Percentiles rank a stretch among this genome's conserved stretches.
These are phyloP conservation scores for Crepidotus variabilis DNA, from an alignment of 768 basidiomycete genomes.

Conservation along the genomic window DNA sequence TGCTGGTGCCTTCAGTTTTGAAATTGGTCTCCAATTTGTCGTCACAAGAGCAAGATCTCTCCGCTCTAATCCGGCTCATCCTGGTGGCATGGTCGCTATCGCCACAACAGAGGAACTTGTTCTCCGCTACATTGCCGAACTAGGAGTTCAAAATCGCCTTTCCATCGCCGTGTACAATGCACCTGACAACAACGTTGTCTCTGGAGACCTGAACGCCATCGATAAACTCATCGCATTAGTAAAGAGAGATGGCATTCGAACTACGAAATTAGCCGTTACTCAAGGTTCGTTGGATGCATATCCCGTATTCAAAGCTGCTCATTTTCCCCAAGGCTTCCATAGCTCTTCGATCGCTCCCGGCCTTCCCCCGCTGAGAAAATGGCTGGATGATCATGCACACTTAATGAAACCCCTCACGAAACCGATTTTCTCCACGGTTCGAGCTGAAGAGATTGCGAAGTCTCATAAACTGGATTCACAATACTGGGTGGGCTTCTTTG, in stretches of 20 bases:
- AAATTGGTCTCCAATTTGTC: constrained; percentile 26
- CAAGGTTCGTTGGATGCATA: constrained; percentile 20
- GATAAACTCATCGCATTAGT: constrained; percentile 21
- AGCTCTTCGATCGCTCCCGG: constrained; percentile 27
- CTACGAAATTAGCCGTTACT: constrained; percentile 25
- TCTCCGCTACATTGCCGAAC: constrained; percentile 16
- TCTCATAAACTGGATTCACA: constrained; percentile 17
- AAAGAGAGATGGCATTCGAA: constrained; percentile 23
- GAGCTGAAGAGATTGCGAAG: constrained; percentile 21
- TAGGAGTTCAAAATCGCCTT: constrained; percentile 18
- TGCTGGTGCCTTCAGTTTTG: constrained; percentile 24
- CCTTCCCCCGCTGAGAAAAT: constrained; percentile 22
- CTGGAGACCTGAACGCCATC: constrained; percentile 24
- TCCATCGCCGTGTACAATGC: constrained; percentile 28
- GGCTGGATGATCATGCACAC: constrained; percentile 22
- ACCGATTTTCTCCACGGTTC: constrained; percentile 27
- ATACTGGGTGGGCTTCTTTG: constrained; percentile 25
- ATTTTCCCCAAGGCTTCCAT: constrained; percentile 26
- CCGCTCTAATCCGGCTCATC: constrained; percentile 20
- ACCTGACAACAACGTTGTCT: constrained; percentile 23
- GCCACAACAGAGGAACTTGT: constrained; percentile 22
- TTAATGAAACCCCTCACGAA: constrained; percentile 18
- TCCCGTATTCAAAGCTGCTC: background rate
- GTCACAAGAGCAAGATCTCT: constrained; percentile 25
- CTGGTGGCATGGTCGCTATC: constrained; percentile 31